Evolutionary conservation across 805 yeast genomes (phyloP).

Genomic region (Yarrowia phangngaensis): DNA sequence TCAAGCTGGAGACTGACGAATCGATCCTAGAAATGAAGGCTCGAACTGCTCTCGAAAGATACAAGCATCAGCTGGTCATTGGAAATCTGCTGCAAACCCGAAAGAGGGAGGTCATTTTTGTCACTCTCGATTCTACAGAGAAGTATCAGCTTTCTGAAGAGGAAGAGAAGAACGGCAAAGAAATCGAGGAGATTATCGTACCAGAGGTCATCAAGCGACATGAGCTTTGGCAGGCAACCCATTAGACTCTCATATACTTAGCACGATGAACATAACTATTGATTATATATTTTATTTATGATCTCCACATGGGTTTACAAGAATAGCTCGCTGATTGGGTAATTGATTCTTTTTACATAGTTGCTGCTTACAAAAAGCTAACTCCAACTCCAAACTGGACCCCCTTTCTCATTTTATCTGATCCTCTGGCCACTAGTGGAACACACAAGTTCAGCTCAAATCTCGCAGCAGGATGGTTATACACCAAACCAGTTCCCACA

Average conservation of each 20-base stretch:
- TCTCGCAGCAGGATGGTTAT: constrained; percentile 61
- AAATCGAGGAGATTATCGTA: constrained; percentile 74
- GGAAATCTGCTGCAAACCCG: constrained; percentile 90
- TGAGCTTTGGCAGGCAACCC: constrained; percentile 53
- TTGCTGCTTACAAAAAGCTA: constrained; percentile 46
- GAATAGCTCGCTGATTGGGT: not conserved
- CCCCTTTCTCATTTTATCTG: constrained; percentile 57
- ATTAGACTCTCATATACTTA: no score
- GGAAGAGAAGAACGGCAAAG: constrained; percentile 45
- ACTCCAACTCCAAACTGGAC: constrained; percentile 64
- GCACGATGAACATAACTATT: constrained; percentile 28
- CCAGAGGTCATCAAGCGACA: constrained; percentile 72
- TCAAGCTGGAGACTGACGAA: constrained; percentile 87
- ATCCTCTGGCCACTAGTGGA: constrained; percentile 52
- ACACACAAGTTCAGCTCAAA: constrained; percentile 62
- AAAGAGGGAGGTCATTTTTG: constrained; percentile 83
- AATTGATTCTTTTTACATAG: not conserved
- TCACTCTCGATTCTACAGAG: constrained; percentile 47
- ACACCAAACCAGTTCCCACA: constrained; percentile 57
- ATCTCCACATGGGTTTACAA: not conserved
- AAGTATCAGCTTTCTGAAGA: constrained; percentile 41
- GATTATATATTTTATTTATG: no score
- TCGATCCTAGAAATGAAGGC: constrained; percentile 70
- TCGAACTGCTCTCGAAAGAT: constrained; percentile 70
- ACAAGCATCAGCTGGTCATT: constrained; percentile 89